phyloP scores from a whole-genome alignment of 768 basidiomycete genomes.

The Tulasnella sp. region DNA sequence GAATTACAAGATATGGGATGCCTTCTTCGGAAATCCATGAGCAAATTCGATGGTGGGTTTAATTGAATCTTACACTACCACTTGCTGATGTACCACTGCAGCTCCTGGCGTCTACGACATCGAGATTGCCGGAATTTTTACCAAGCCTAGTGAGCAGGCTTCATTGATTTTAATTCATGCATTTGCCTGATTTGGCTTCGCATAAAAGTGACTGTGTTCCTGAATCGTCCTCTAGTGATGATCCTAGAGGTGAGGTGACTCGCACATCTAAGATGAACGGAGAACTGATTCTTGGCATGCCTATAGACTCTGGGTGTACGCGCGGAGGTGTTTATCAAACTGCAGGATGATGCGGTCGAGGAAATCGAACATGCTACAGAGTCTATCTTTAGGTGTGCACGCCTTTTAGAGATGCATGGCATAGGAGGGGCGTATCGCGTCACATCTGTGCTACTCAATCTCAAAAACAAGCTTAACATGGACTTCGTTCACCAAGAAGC shows the following conservation, averaged over 20 bases:
- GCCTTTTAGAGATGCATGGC: constrained; percentile 42
- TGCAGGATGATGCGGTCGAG: constrained; percentile 41
- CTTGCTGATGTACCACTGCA: neutral
- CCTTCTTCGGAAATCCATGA: constrained; percentile 46
- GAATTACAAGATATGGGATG: constrained; percentile 37
- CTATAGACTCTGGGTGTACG: constrained; percentile 36
- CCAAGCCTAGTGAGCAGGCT: constrained; percentile 36
- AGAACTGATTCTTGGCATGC: neutral
- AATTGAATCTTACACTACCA: too few species aligned
- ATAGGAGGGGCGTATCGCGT: constrained; percentile 46
- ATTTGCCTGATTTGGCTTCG: neutral
- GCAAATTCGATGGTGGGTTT: constrained; percentile 47
- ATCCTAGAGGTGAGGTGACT: constrained; percentile 37
- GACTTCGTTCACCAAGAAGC: constrained; percentile 19
- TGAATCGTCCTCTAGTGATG: constrained; percentile 45
- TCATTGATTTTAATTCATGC: neutral
- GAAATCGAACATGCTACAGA: constrained; percentile 34
- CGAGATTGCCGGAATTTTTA: constrained; percentile 54
- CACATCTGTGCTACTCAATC: constrained; percentile 36
- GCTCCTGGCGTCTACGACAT: constrained; percentile 35
- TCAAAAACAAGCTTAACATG: constrained; percentile 37
- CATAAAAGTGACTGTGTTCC: constrained; percentile 17
- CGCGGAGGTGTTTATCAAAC: constrained; percentile 38
- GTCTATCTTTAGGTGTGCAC: constrained; percentile 35
- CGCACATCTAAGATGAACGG: neutral